Evolutionary conservation across 2,329 filamentous ascomycete genomes (phyloP).

Genomic region (Botryotinia narcissicola): DNA sequence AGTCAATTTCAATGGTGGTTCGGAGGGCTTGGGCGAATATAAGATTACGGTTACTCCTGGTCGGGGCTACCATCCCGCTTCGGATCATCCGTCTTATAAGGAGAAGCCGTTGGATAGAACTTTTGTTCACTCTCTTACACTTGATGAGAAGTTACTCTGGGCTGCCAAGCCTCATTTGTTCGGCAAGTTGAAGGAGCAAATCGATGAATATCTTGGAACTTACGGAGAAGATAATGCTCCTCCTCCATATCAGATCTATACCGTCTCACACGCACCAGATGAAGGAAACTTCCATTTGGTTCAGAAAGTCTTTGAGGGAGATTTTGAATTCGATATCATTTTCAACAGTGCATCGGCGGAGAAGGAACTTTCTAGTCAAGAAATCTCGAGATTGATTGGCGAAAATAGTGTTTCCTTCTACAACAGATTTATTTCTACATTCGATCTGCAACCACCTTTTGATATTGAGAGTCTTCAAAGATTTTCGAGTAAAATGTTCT

Average conservation of each 20-base stretch:
- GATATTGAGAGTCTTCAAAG: conserved; percentile 66
- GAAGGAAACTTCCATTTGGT: conserved; percentile 80
- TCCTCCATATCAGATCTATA: conserved; percentile 82
- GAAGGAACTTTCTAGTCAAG: conserved; percentile 54
- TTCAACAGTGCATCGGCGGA: conserved; percentile 75
- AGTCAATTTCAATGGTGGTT: conserved; percentile 69
- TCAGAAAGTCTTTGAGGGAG: conserved; percentile 86
- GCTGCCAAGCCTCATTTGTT: conserved; percentile 73
- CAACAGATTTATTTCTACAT: conserved; percentile 69
- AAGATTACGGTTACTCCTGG: conserved; percentile 74
- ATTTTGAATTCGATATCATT: conserved; percentile 90
- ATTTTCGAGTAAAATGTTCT: conserved; percentile 89
- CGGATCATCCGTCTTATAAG: conserved; percentile 64
- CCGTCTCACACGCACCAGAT: conserved; percentile 66
- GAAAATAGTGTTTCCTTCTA: conserved; percentile 66
- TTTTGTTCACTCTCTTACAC: conserved; percentile 67
- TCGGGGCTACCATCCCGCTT: conserved; percentile 56
- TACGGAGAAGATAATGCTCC: conserved; percentile 67
- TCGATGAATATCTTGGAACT: conserved; percentile 57
- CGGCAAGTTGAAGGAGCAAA: conserved; percentile 59
- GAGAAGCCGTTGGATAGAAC: conserved; percentile 74
- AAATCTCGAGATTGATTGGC: conserved; percentile 68
- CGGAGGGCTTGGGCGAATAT: conserved; percentile 73
- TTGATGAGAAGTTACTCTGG: conserved; percentile 73
- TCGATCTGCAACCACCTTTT: conserved; percentile 75